Evolutionary conservation across 176 grass and related monocot genomes (phyloP), one percentile per base, ranked within the genome.

Genomic region (Musa acuminata): DNA sequence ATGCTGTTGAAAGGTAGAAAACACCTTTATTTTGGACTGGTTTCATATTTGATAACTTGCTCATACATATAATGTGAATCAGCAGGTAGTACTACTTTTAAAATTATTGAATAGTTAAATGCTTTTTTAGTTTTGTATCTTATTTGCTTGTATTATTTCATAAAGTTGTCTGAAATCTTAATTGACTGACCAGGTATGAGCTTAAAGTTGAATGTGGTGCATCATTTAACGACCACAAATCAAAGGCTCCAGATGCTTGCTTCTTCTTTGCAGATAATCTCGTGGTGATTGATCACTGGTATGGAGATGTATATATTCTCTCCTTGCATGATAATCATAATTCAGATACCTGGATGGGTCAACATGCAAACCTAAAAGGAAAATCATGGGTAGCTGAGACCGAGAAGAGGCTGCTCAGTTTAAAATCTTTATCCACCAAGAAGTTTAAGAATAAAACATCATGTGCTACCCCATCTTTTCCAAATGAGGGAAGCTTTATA

Each of bases 181-280:
- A 52, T 64, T 52, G 9, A 64, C 0, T 21, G 20, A 26, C 20
- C 82, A 99, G 95, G 72, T 99, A 99, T 35, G 84, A 84, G 80
- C 88, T 99, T 63, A 99, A 99, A 91, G 78, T 94, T 14, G 95
- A 99, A 87, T 99, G 95, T 53, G 88, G 89, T 62, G 84, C 95
- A 80, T 84, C 88, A 84, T 86, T 77, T 59, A 99, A 99, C 78
- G 77, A 23, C 9, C 75, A 85, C 77, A 91, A 85, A 87, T 98
- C 90, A 85, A 89, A 60, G 43, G 80, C 90, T 85, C 90, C 95
- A 72, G 95, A 99, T 84, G 90, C 95, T 49, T 98, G 95, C 85
- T 83, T 99, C 72, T 89, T 94, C 82, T 99, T 99, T 84, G 83
- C 83, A 17, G 95, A 91, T 76, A 94, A 94, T 72, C 73, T 89